Base-by-base conservation (phyloP, 2,329 filamentous ascomycete genomes). In the Ophiostoma australiae region DNA sequence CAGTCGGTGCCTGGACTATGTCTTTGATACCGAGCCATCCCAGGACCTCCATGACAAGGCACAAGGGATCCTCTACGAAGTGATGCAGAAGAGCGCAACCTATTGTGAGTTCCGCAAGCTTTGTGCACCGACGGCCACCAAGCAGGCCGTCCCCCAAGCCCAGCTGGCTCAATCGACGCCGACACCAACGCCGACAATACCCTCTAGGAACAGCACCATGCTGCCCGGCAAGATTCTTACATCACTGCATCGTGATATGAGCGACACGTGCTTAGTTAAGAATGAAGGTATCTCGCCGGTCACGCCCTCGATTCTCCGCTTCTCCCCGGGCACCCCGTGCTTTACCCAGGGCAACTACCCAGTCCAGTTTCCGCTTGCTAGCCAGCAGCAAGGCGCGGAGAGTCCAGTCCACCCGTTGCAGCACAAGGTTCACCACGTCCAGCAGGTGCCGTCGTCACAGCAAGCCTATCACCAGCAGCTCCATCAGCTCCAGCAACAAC, bases 1-100 rank as follows among this genome's bases (percentile, higher is more conserved):
- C 72, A 92, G 91, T 90, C 80, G 82, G 44, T 90, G 88, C 75
- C 81, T 92, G 35, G 90, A 93, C 76, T 93, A 88, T 76, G 87
- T 91, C 33, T 93, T 92, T 77, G 85, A 87, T 69, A 90, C 41
- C 77, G 82, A 5, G 78, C 82, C 44, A 86, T 61, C 78, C 84
- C 15, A 83, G 83, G 65, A 17, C 7, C 44, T 70, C 3, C 81
- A 84, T 23, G 81, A 86, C 63, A 92, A 92, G 77, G 85, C 84
- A 13, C 80, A 86, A 39, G 82, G 83, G 27, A 84, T 93, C 0
- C 79, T 93, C 41, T 81, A 81, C 11, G 89, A 91, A 72, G 82
- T 93, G 52, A 81, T 85, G 74, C 84, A 85, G 52, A 87, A 89
- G 74, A 87, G 86, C 23, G 82, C 84, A 17, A 80, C 86, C 3